Evolutionary conservation across 768 basidiomycete genomes (phyloP).

Genomic region (Boletus pseudopeckii): DNA sequence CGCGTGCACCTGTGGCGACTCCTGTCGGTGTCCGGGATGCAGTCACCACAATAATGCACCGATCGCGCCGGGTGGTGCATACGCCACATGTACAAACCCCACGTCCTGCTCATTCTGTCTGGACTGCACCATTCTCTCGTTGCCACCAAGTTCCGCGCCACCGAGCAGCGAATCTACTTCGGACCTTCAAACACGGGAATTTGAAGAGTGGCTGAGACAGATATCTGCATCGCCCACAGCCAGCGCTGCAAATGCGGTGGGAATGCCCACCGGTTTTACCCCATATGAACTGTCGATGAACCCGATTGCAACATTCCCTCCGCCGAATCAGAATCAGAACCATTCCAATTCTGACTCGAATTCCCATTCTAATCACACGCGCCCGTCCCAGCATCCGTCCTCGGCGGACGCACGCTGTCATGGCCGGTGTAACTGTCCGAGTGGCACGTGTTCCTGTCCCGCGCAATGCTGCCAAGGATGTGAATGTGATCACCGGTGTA

Average conservation of each 20-base stretch:
- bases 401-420: constrained; percentile 28
- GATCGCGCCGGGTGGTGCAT: constrained; percentile 36
- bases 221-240: constrained; percentile 29
- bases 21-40: constrained; percentile 65
- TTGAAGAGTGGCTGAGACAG: constrained; percentile 66
- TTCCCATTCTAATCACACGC: constrained; percentile 4
- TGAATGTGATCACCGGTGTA: constrained; percentile 25
- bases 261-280: constrained; percentile 26
- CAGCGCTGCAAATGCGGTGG: constrained; percentile 11
- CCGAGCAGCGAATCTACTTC: constrained; percentile 41
- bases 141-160: constrained; percentile 42
- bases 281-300: constrained; percentile 28
- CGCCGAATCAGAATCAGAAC: constrained; percentile 10
- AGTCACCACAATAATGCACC: constrained; percentile 47
- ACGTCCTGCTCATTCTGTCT: constrained; percentile 48
- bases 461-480: constrained; percentile 31
- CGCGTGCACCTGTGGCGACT: constrained; percentile 59
- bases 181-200: constrained; percentile 42
- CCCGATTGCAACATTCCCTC: constrained; percentile 12
- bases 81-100: constrained; percentile 38
- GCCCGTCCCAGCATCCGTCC: constrained; percentile 16
- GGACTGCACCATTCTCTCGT: constrained; percentile 58
- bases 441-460: constrained; percentile 33
- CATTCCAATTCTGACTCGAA: neutral
- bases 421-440: constrained; percentile 34